Percentiles rank a stretch among this genome's conserved stretches.
Conservation (phyloP, 2,329 filamentous ascomycete genomes). For the Botrytis paeoniae region DNA sequence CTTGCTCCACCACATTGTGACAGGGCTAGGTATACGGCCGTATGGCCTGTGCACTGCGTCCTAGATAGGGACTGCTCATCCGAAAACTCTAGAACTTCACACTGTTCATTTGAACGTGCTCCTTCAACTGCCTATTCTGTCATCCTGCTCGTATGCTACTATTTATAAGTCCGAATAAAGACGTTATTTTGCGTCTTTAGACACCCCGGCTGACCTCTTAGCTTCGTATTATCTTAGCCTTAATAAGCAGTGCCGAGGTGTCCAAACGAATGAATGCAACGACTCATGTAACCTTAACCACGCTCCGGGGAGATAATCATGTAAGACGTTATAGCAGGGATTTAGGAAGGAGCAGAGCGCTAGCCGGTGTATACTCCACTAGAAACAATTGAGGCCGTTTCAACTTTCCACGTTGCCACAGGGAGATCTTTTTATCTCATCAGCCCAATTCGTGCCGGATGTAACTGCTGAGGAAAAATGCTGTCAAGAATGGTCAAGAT, state of each 20-base stretch:
- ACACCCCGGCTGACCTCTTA: background rate
- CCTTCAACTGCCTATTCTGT: background rate
- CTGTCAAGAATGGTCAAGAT: background rate
- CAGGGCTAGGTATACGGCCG: background rate
- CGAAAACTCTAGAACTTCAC: background rate
- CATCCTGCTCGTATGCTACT: background rate
- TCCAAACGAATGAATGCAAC: background rate
- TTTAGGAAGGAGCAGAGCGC: background rate
- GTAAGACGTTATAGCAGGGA: background rate
- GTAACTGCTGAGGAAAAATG: background rate
- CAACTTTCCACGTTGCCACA: background rate
- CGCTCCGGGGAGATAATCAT: background rate
- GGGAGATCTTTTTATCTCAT: background rate
- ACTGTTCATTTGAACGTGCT: background rate
- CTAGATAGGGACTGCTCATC: background rate
- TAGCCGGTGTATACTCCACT: background rate
- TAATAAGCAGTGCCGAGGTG: background rate
- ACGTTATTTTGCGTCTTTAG: background rate
- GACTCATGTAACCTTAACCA: background rate
- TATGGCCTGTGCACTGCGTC: background rate
- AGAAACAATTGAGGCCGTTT: background rate
- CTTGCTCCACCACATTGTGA: background rate
- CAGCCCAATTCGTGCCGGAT: background rate
- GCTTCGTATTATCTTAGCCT: background rate
- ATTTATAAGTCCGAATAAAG: background rate